Base-by-base conservation (phyloP, 345 rosid genomes). In the Eucalyptus victrix region DNA sequence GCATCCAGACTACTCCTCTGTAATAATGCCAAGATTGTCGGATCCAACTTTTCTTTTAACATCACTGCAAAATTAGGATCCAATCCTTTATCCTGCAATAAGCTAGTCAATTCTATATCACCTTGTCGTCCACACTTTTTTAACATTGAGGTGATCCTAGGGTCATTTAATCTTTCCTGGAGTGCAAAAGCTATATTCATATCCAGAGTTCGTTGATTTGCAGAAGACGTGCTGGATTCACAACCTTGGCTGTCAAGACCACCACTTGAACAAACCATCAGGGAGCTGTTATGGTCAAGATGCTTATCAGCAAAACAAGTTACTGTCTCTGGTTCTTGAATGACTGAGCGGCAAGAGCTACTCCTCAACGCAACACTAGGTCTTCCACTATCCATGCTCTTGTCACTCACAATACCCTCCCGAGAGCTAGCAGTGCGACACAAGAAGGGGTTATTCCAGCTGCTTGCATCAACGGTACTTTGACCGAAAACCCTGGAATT, bases 41-140 rank as follows among this genome's bases (percentile, higher is more conserved):
- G 99, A 93, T 98, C 99, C 95, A 98, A 94, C 90, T 95, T 98
- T 93, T 98, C 99, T 92, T 98, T 96, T 93, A 98, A 92, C 99
- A 98, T 98, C 95, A 98, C 94, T 87, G 99, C 99, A 94, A 98
- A 98, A 95, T 98, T 97, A 89, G 99, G 99, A 94, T 98, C 99
- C 93, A 98, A 93, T 87, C 99, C 99, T 92, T 98, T 98, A 92
- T 97, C 94, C 92, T 98, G 98, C 94, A 98, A 93, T 94, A 98
- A 92, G 92, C 92, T 96, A 92, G 96, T 91, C 92, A 97, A 94
- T 54, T 98, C 99, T 87, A 92, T 91, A 91, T 98, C 99, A 88
- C 99, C 98, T 90, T 95, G 96, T 89, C 93, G 93, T 60, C 95
- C 97, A 93, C 94, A 95, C 95, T 90, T 96, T 93, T 95, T 97